Base-by-base conservation (phyloP, 768 basidiomycete genomes). In the Postia placenta region DNA sequence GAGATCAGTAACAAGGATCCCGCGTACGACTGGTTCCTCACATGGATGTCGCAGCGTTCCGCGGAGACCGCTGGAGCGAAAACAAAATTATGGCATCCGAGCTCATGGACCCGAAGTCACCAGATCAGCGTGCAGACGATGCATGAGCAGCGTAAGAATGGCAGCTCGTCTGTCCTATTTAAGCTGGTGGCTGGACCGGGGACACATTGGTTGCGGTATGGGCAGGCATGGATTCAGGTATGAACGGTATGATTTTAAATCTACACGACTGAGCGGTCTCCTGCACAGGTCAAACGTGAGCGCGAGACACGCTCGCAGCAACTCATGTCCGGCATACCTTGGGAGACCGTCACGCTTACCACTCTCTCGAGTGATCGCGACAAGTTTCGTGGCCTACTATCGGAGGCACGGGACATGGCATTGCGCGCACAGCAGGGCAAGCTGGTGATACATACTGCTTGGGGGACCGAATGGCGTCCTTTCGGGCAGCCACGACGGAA, bases 1-100 rank as follows among this genome's bases (percentile, higher is more conserved):
- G 96, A 99, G 70, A 92, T 99, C 57, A 92, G 89, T 53, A 95
- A 93, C 63, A 93, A 92, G 62, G 96, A 99, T 66, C 85, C 79
- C 30, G 75, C 94, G 7, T 98, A 98, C 65, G 87, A 91, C 40
- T 98, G 96, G 93, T 94, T 98, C 66, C 80, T 99, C 36, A 74
- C 85, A 43, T 99, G 96, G 95, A 90, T 98, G 88, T 81, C 92
- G 5, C 76, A 78, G 42, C 85, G 89, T 42, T 71, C 81, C 2
- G 66, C 79, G 1, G 65, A 59, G 25, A 63, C 62, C n/a, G 59
- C 66, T 12, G 54, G 51, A 51, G 44, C 53, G 19, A 48, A 52
- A 35, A 61, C 59, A 47, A 52, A 59, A 24, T 37, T 57, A 42
- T 36, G 47, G 24, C 48, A 57, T 2, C 52, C 59, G 12, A 64